phyloP scores from a whole-genome alignment of 202 grass and related monocot genomes.

The Panicum virgatum region DNA sequence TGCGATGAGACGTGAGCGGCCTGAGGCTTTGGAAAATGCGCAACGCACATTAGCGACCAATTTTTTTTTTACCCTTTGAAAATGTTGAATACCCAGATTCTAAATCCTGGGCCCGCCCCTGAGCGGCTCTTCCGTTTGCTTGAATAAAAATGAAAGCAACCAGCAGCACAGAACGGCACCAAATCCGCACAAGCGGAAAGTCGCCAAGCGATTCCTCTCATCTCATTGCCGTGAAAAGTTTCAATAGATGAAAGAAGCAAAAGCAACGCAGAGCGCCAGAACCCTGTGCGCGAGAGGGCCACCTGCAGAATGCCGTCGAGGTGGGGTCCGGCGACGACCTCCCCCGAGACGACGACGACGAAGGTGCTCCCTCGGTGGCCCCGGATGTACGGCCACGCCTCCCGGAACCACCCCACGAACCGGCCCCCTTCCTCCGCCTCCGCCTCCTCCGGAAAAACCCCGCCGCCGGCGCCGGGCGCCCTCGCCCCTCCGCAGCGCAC shows the following conservation, averaged over 20 bases:
- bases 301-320: constrained; percentile 85
- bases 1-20: no score
- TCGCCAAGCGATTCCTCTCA: not conserved
- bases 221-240: not conserved
- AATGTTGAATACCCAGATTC: no score
- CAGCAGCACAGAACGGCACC: not conserved
- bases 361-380: constrained; percentile 88
- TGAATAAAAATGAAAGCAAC: not conserved
- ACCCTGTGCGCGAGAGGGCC: not conserved
- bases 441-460: not conserved
- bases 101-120: no score
- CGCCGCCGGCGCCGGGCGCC: not conserved
- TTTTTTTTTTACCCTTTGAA: no score
- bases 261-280: not conserved
- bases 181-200: not conserved
- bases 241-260: not conserved
- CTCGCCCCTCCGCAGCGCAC: constrained; percentile 18
- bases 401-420: constrained; percentile 82
- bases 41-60: no score
- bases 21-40: no score
- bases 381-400: constrained; percentile 85
- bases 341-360: constrained; percentile 75
- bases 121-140: not conserved
- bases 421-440: constrained; percentile 42
- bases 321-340: constrained; percentile 66